A percentile compares a stretch with the other conserved stretches of the same genome.
Conservation (phyloP, 2,329 filamentous ascomycete species). For the Bipolaris bicolor region DNA sequence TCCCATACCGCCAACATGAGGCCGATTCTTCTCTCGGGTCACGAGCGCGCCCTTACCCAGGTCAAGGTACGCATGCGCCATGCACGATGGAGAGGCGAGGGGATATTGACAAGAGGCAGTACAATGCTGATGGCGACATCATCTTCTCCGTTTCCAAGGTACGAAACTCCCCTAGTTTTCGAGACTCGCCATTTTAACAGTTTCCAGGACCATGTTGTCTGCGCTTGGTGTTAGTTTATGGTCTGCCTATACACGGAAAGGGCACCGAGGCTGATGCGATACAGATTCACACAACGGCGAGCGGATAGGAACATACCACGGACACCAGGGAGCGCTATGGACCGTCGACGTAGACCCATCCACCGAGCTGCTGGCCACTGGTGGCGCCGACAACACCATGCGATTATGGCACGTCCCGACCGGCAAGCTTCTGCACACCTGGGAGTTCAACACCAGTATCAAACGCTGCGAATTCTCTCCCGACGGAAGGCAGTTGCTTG, state of each 20-base stretch:
- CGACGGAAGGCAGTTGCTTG: slow-evolving; percentile 87
- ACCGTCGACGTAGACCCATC: slow-evolving; percentile 96
- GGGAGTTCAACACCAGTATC: slow-evolving; percentile 96
- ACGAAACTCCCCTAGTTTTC: neutral
- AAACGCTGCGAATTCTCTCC: slow-evolving; percentile 98
- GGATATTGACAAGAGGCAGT: slow-evolving; percentile 49
- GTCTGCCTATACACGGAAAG: neutral
- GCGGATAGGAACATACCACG: slow-evolving; percentile 90
- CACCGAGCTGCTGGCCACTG: slow-evolving; percentile 88
- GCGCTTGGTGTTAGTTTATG: slow-evolving; percentile 74
- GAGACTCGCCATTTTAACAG: neutral
- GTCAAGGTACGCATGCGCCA: slow-evolving; percentile 62
- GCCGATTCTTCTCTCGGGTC: slow-evolving; percentile 93
- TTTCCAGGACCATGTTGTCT: slow-evolving; percentile 80
- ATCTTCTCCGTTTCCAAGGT: slow-evolving; percentile 77
- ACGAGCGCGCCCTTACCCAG: slow-evolving; percentile 95
- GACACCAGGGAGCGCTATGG: slow-evolving; percentile 98
- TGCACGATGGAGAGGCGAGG: neutral
- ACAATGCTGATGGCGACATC: slow-evolving; percentile 84
- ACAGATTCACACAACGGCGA: slow-evolving; percentile 88
- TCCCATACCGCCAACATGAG: slow-evolving; percentile 68
- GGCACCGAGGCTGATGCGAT: slow-evolving; percentile 28
- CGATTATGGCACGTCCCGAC: slow-evolving; percentile 95
- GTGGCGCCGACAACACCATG: slow-evolving; percentile 97
- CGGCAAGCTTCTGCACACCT: slow-evolving; percentile 91